phyloP scores from a whole-genome alignment of 768 basidiomycete species.

The Tephrocybe sp. region DNA sequence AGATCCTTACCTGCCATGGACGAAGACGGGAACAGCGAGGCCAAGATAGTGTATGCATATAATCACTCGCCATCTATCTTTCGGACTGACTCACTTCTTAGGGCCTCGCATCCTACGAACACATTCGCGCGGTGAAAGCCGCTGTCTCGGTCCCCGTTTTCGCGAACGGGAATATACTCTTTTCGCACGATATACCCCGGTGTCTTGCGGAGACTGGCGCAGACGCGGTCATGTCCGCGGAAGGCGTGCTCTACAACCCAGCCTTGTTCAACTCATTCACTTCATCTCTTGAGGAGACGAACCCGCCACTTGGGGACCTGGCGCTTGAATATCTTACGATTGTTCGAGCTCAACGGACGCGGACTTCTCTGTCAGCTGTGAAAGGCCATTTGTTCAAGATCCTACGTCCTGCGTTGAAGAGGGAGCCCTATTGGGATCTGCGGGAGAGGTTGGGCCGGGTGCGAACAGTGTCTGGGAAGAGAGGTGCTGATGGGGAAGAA shows the following conservation, averaged over 20 bases:
- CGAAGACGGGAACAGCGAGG: constrained; percentile 90
- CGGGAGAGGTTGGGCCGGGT: too few species aligned
- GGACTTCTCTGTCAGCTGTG: constrained; percentile 56
- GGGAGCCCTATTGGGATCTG: constrained; percentile 29
- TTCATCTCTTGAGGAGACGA: constrained; percentile 22
- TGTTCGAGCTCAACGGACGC: constrained; percentile 69
- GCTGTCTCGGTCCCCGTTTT: constrained; percentile 92
- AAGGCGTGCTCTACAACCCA: constrained; percentile 92
- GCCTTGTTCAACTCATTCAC: constrained; percentile 58
- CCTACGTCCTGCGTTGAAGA: constrained; percentile 68
- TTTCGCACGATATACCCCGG: constrained; percentile 72
- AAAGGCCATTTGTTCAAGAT: constrained; percentile 95
- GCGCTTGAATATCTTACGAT: constrained; percentile 87
- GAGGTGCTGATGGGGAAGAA: too few species aligned
- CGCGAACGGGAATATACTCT: constrained; percentile 95
- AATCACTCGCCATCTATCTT: constrained; percentile 15
- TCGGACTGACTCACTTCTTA: constrained; percentile 22
- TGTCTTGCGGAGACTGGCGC: constrained; percentile 87
- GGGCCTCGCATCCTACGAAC: constrained; percentile 86
- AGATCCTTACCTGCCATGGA: constrained; percentile 93
- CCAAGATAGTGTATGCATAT: constrained; percentile 53
- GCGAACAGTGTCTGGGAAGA: too few species aligned
- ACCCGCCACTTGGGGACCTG: constrained; percentile 61
- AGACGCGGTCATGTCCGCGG: constrained; percentile 93
- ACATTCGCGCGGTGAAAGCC: constrained; percentile 84